Evolutionary conservation across 345 rosid genomes (phyloP), one percentile per base, ranked within the genome.

Genomic region (Aegle marmelos): DNA sequence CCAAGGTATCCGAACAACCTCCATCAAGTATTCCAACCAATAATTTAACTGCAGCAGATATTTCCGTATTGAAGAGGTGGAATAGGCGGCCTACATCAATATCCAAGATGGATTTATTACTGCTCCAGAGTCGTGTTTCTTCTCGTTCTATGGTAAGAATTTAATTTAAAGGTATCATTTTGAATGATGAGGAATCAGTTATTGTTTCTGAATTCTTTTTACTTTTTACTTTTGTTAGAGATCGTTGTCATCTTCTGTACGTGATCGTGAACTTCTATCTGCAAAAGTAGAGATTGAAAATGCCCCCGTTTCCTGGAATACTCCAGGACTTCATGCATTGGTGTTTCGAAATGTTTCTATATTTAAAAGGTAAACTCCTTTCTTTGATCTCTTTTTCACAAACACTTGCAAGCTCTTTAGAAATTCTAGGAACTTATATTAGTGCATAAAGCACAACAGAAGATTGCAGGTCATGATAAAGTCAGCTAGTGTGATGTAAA

Each of bases 341-440:
- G 75, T 89, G 70, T 93, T 90, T 83, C 87, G 85, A 79, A 92
- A 95, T 81, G 28, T 90, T 77, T 93, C 98, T 72, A 86, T 24
- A 83, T 93, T 95, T 86, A 78, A 66, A 83, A 90, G 91, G 98
- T 89, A 39, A 67, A 30, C 57, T 74, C 33, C 39, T 24, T 4
- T 9, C 59, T 59, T 59, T 10, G 1, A 53, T 7, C 58, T 6
- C 30, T 5, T 21, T 73, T 59, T 62, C 1, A 4, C 2, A 13
- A 45, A 41, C 33, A 74, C 57, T 62, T 39, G 53, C 57, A 14
- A 2, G 54, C 17, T 39, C 37, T 25, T 39, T 37, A 4, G 41
- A 70, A 33, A 70, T 30, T 37, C 36, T 36, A 30, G 30, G 34
- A 50, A 50, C 17, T 48, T 24, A 39, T 5, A 72, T 33, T 17